phyloP scores from a whole-genome alignment of 2,329 filamentous ascomycete genomes.

The Pezizomycotina sp. region DNA sequence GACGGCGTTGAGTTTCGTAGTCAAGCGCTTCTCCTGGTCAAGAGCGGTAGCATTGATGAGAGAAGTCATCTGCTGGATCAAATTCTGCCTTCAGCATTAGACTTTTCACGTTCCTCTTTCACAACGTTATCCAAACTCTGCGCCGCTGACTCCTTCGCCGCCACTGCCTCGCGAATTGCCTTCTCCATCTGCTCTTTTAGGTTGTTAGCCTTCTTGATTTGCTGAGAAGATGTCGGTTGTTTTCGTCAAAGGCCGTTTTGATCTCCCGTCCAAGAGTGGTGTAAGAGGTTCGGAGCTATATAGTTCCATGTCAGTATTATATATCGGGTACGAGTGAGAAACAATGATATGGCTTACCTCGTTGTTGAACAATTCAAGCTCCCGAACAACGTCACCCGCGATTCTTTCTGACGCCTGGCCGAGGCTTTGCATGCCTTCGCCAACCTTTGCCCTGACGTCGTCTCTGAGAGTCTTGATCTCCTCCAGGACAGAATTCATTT shows the following conservation, averaged over 20 bases:
- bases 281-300: slow-evolving; percentile 65
- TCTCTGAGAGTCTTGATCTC: slow-evolving; percentile 84
- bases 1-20: slow-evolving; percentile 44
- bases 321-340: background rate
- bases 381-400: slow-evolving; percentile 70
- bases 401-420: slow-evolving; percentile 75
- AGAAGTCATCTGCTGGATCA: slow-evolving; percentile 61
- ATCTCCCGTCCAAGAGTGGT: slow-evolving; percentile 70
- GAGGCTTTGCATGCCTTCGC: slow-evolving; percentile 66
- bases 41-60: slow-evolving; percentile 61
- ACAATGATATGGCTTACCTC: slow-evolving; percentile 33
- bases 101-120: slow-evolving; percentile 61
- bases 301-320: slow-evolving; percentile 21
- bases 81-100: slow-evolving; percentile 52
- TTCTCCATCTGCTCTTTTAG: slow-evolving; percentile 55
- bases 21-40: slow-evolving; percentile 54
- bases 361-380: slow-evolving; percentile 68
- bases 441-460: slow-evolving; percentile 71
- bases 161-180: slow-evolving; percentile 50
- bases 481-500: slow-evolving; percentile 80
- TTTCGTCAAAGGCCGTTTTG: slow-evolving; percentile 66
- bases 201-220: slow-evolving; percentile 58
- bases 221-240: slow-evolving; percentile 57
- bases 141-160: slow-evolving; percentile 51
- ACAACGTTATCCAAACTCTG: slow-evolving; percentile 38